Base-by-base conservation (phyloP, 2,329 filamentous ascomycete genomes). In the Curvularia sp. region DNA sequence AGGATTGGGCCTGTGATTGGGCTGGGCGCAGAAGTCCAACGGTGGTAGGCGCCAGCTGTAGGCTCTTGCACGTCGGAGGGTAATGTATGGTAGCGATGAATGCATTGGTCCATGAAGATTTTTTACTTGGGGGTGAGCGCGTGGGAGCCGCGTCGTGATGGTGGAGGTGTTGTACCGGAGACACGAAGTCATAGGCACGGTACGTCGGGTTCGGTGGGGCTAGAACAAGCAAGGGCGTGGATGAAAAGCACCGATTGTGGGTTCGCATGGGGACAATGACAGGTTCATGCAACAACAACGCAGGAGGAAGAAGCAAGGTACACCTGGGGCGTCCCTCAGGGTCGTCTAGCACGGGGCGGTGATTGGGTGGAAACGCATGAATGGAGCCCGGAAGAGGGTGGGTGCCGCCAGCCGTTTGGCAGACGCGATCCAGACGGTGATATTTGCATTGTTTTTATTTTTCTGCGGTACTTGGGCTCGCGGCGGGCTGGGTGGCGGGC, bases 1-100 rank as follows among this genome's bases (percentile, higher is more conserved):
- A 63, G 57, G 18, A 52, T 60, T 55, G 57, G 22, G 51, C 52
- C 46, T 57, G 49, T 73, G 68, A 73, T 74, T 73, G 59, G 71
- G 54, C 46, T 65, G 55, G 56, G 61, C 18, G 38, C 26, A 49
- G 52, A 47, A 62, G 55, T 38, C 42, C 41, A 55, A 58, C 35
- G 61, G 62, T 49, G 57, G 58, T 61, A 61, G 63, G 54, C 59
- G 61, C 59, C 61, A 59, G 58, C 30, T 54, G 57, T 58, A 63
- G 54, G 59, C 60, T 52, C 46, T 43, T 28, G 41, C 39, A 50
- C 55, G 47, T 50, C 18, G 18, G 18, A 55, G 22, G 39, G 49
- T 33, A 51, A 56, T 56, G 56, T 66, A 42, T 39, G 53, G 51
- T 59, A 63, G 48, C 57, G 5, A 30, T 26, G 13, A 69, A 69